A percentile compares a stretch with the other conserved stretches of the same genome.
Evolutionary conservation across 2,329 filamentous ascomycete species (phyloP).

Genomic region (Claviceps sp.): DNA sequence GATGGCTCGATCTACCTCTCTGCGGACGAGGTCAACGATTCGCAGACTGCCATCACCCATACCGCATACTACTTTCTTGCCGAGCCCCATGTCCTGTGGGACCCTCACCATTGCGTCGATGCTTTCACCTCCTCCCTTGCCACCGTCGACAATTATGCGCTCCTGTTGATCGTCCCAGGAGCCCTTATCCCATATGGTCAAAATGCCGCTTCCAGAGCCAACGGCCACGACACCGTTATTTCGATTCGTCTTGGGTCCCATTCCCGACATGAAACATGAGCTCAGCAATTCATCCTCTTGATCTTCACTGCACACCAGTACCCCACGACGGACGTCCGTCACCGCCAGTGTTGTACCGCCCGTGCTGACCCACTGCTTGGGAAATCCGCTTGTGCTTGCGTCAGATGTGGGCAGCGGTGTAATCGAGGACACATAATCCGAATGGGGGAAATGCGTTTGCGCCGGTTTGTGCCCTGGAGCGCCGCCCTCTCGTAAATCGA

Average conservation of each 20-base stretch:
- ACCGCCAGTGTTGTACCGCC: conserved; percentile 84
- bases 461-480: conserved; percentile 50
- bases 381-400: conserved; percentile 73
- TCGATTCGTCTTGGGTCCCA: conserved; percentile 51
- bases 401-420: conserved; percentile 68
- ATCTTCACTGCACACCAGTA: conserved; percentile 80
- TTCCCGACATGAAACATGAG: conserved; percentile 61
- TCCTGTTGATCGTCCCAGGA: conserved; percentile 94
- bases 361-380: conserved; percentile 91
- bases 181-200: conserved; percentile 89
- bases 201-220: conserved; percentile 61
- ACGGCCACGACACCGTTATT: conserved; percentile 67
- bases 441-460: conserved; percentile 75
- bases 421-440: conserved; percentile 84
- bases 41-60: conserved; percentile 68
- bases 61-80: conserved; percentile 67
- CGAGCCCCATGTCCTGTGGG: conserved; percentile 54
- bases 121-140: conserved; percentile 54
- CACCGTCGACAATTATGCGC: conserved; percentile 61
- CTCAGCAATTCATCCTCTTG: conserved; percentile 90
- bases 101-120: conserved; percentile 65
- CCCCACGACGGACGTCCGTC: conserved; percentile 75
- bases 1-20: conserved; percentile 54
- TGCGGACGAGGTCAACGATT: conserved; percentile 61
- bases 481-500: conserved; percentile 56